Evolutionary conservation across 1,139 yeast genomes (phyloP), one percentile per base, ranked within the genome.

Genomic region (Nakaseomyces uthaithaninus): DNA sequence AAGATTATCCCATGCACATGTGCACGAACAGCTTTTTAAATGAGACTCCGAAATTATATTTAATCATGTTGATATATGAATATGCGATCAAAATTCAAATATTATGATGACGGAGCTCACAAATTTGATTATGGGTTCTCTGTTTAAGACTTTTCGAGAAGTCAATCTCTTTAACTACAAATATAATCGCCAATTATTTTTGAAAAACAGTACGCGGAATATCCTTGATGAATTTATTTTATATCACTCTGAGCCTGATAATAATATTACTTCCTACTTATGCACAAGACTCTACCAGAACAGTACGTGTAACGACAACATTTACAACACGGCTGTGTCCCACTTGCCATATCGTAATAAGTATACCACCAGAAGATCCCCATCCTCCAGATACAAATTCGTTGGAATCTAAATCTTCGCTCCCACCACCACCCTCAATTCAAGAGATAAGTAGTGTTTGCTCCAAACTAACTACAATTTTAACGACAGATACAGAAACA

Each of bases 401-500:
- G 10, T 11, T 22, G 11, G 10, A 8, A 8, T 11, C 25, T 8
- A 22, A 12, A 10, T 17, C 20, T 16, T 18, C 33, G 4, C 1
- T 11, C 19, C 25, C 24, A n/a, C 25, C 35, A 4, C 9, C 17
- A 4, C 35, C 35, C 3, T 25, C 10, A 4, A 14, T 8, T 7
- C 17, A 19, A 5, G 35, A 31, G 12, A 22, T 7, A 7, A 14
- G 22, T 9, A 9, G 10, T 5, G 33, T 14, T 2, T 28, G 33
- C 18, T 16, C 12, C 2, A 14, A 3, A 17, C 12, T 11, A n/a
- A 8, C 5, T 6, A 28, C 16, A 9, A 14, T 24, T n/a, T 11
- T 23, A 6, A 31, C 31, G 14, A 35, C 42, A 2, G 19, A 14
- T 15, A 19, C 23, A 11, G 20, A 30, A 17, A 41, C 40, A 2